Conservation (phyloP, 345 rosid species). For the Eutrema heterophyllum region DNA sequence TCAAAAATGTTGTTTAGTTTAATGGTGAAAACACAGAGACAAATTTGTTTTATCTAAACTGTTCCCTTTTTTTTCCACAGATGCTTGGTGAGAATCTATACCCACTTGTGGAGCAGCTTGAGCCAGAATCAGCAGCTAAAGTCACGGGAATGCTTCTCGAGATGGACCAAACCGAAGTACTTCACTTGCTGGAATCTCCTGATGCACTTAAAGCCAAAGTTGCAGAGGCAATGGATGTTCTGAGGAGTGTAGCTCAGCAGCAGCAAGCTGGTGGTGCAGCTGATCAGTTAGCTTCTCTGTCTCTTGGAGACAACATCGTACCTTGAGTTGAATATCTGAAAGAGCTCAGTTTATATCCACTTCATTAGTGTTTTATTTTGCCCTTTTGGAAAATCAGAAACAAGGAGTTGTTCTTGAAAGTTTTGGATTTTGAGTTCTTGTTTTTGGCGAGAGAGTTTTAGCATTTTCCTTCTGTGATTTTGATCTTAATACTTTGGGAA, state of each 20-base stretch:
- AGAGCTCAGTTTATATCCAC: slow-evolving; percentile 10
- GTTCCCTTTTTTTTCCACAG: slow-evolving; percentile 2
- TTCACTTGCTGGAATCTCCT: slow-evolving; percentile 63
- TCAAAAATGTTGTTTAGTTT: background rate
- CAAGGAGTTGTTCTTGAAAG: slow-evolving; percentile 26
- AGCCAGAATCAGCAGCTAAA: slow-evolving; percentile 44
- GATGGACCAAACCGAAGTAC: slow-evolving; percentile 59
- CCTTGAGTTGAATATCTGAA: slow-evolving; percentile 29
- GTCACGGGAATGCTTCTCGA: slow-evolving; percentile 63
- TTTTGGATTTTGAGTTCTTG: slow-evolving; percentile 23
- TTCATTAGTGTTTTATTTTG: background rate
- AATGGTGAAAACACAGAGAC: background rate
- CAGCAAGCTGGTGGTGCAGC: slow-evolving; percentile 45
- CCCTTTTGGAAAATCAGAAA: background rate
- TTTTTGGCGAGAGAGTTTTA: slow-evolving; percentile 13
- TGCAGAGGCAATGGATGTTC: slow-evolving; percentile 50
- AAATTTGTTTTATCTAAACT: background rate
- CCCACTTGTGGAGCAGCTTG: slow-evolving; percentile 61
- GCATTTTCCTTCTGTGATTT: slow-evolving; percentile 4
- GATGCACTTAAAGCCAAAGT: slow-evolving; percentile 56
- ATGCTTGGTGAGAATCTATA: slow-evolving; percentile 61
- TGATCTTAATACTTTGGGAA: slow-evolving; percentile 22
- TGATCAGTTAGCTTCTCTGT: slow-evolving; percentile 55
- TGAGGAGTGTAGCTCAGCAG: slow-evolving; percentile 48
- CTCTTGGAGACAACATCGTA: slow-evolving; percentile 48